A percentile compares a stretch with the other conserved stretches of the same genome.
Evolutionary conservation across 108 stramenopile genomes (phyloP).

Genomic region (Fistulifera solaris): DNA sequence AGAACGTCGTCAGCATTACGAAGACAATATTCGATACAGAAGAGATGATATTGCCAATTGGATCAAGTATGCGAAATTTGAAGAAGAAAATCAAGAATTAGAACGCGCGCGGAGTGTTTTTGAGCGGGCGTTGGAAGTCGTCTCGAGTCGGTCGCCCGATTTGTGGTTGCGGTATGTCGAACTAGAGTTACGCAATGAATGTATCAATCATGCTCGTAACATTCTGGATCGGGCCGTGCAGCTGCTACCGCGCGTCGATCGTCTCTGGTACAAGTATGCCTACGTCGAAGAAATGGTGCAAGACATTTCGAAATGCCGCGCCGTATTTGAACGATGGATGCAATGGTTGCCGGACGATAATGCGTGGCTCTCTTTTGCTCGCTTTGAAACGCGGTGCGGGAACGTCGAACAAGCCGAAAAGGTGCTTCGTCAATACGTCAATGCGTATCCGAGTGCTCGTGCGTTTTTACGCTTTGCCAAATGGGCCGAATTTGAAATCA

Average conservation of each 20-base stretch:
- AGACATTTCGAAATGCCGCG: constrained; percentile 84
- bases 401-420: constrained; percentile 63
- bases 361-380: constrained; percentile 90
- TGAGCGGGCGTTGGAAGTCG: constrained; percentile 91
- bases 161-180: constrained; percentile 97
- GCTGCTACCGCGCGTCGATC: constrained; percentile 91
- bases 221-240: constrained; percentile 95
- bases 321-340: constrained; percentile 99
- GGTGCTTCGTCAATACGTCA: constrained; percentile 88
- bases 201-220: constrained; percentile 96
- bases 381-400: constrained; percentile 90
- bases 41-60: constrained; percentile 94
- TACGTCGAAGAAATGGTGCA: constrained; percentile 99
- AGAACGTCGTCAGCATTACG: constrained; percentile 89
- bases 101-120: constrained; percentile 94
- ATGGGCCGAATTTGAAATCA: constrained; percentile 96
- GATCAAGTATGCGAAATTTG: constrained; percentile 96
- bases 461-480: constrained; percentile 93
- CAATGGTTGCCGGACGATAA: constrained; percentile 97
- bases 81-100: constrained; percentile 96
- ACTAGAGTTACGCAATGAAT: constrained; percentile 97
- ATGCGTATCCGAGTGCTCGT: constrained; percentile 76
- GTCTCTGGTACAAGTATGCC: constrained; percentile 98
- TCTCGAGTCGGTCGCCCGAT: constrained; percentile 80
- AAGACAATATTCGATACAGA: constrained; percentile 93